Evolutionary conservation across 441 rosid species (phyloP).

Genomic region (Adansonia madagascariensis): DNA sequence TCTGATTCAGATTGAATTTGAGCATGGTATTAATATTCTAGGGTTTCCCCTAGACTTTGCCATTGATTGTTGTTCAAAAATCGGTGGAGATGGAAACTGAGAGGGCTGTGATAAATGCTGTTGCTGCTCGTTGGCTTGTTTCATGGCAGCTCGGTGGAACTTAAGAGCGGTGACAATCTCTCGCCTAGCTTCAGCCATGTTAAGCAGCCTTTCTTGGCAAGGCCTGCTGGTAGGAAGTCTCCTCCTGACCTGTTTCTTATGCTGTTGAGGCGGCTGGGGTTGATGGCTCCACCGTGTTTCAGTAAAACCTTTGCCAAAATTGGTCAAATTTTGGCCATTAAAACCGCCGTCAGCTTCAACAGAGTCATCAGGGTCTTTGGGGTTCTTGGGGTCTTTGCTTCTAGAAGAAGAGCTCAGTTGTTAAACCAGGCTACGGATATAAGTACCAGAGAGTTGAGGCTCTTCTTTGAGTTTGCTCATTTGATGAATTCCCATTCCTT

Average conservation of each 20-base stretch:
- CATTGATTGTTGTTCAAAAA: constrained; percentile 28
- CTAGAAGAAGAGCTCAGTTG: constrained; percentile 65
- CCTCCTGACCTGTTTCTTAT: constrained; percentile 92
- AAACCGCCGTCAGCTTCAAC: constrained; percentile 35
- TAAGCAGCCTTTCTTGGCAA: constrained; percentile 88
- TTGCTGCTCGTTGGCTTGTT: constrained; percentile 63
- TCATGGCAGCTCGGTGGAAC: constrained; percentile 90
- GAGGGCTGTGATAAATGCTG: constrained; percentile 30
- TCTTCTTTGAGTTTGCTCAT: constrained; percentile 49
- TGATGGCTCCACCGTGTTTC: constrained; percentile 44
- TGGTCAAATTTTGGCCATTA: constrained; percentile 39
- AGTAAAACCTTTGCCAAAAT: constrained; percentile 38
- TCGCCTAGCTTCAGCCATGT: constrained; percentile 96
- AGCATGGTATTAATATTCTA: constrained; percentile 47
- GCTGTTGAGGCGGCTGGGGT: constrained; percentile 56
- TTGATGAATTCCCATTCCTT: constrained; percentile 45
- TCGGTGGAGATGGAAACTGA: constrained; percentile 36
- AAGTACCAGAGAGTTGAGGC: constrained; percentile 78
- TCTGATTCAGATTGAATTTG: too few relatives aligned
- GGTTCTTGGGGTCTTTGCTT: constrained; percentile 52
- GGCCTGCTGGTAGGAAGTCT: constrained; percentile 90
- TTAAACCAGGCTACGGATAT: constrained; percentile 73
- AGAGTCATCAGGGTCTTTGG: constrained; percentile 37
- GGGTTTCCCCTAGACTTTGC: constrained; percentile 54
- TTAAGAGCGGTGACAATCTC: constrained; percentile 95